phyloP scores from a whole-genome alignment of 1,139 yeast species.

The Citeromyces hawaiiensis region DNA sequence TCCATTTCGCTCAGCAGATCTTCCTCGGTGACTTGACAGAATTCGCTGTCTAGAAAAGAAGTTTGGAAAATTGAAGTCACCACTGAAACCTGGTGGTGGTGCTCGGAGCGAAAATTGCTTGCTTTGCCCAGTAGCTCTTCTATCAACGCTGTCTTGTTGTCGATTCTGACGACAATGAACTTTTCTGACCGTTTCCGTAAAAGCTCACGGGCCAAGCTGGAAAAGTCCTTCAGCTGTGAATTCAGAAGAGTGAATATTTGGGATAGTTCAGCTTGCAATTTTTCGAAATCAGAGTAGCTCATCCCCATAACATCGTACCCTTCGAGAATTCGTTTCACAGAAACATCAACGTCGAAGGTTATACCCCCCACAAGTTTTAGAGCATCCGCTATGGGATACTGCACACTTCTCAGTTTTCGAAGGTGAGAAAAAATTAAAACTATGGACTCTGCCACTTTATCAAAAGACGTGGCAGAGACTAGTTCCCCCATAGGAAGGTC shows the following conservation, averaged over 20 bases:
- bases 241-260: conserved; percentile 32
- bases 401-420: conserved; percentile 42
- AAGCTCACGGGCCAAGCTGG: conserved; percentile 55
- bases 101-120: conserved; percentile 34
- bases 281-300: conserved; percentile 20
- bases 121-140: conserved; percentile 34
- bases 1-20: conserved; percentile 26
- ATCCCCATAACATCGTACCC: conserved; percentile 21
- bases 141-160: conserved; percentile 29
- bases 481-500: conserved; percentile 60
- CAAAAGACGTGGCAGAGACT: conserved; percentile 30
- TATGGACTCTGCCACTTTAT: conserved; percentile 23
- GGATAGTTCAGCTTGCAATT: conserved; percentile 12
- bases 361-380: conserved; percentile 52
- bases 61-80: not conserved
- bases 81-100: conserved; percentile 25
- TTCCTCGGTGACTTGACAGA: conserved; percentile 18
- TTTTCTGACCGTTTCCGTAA: conserved; percentile 65
- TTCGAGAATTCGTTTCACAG: conserved; percentile 16
- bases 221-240: conserved; percentile 37
- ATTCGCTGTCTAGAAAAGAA: conserved; percentile 10
- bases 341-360: conserved; percentile 27
- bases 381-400: conserved; percentile 58
- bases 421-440: conserved; percentile 43
- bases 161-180: conserved; percentile 51